Percentiles rank a stretch among this genome's conserved stretches.
These are phyloP conservation scores for Torrubiella hemipterigena DNA, from an alignment of 2,329 filamentous ascomycete species.

Conservation along the genomic window DNA sequence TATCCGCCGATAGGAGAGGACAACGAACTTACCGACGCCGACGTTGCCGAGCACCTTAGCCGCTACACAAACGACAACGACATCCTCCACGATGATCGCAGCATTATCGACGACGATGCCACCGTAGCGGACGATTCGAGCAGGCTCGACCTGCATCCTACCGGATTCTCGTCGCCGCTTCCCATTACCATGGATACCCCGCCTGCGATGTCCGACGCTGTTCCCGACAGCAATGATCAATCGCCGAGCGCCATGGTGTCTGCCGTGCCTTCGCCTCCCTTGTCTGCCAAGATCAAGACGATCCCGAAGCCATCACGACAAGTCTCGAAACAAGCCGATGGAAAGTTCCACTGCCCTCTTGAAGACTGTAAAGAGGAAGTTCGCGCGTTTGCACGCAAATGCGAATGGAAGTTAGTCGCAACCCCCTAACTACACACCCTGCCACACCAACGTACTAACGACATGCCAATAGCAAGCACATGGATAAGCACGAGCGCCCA, in stretches of 20 bases:
- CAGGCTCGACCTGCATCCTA: slow-evolving; percentile 23
- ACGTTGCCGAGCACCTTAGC: slow-evolving; percentile 28
- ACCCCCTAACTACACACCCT: slow-evolving; percentile 3
- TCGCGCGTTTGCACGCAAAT: slow-evolving; percentile 65
- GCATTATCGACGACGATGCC: slow-evolving; percentile 22
- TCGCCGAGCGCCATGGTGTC: slow-evolving; percentile 17
- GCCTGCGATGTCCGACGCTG: slow-evolving; percentile 17
- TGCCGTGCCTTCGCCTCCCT: slow-evolving; percentile 21
- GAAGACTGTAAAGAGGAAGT: slow-evolving; percentile 54
- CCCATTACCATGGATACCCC: slow-evolving; percentile 17
- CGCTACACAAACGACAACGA: slow-evolving; percentile 28
- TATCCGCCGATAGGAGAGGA: slow-evolving; percentile 34
- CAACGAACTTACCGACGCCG: slow-evolving; percentile 29
- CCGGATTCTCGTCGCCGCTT: slow-evolving; percentile 21
- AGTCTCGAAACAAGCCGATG: slow-evolving; percentile 50
- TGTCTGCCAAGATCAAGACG: slow-evolving; percentile 33
- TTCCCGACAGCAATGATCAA: slow-evolving; percentile 21
- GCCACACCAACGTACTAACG: slow-evolving; percentile 16
- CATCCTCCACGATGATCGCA: slow-evolving; percentile 22
- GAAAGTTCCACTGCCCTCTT: slow-evolving; percentile 67
- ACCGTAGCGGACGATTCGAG: slow-evolving; percentile 23
- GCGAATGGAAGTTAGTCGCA: slow-evolving; percentile 82
- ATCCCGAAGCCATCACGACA: slow-evolving; percentile 48
- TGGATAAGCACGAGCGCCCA: slow-evolving; percentile 94
- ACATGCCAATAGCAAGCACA: slow-evolving; percentile 61